These are phyloP conservation scores for Cordyceps cateniannulata DNA, from an alignment of 2,329 filamentous ascomycete genomes.

Conservation along the genomic window DNA sequence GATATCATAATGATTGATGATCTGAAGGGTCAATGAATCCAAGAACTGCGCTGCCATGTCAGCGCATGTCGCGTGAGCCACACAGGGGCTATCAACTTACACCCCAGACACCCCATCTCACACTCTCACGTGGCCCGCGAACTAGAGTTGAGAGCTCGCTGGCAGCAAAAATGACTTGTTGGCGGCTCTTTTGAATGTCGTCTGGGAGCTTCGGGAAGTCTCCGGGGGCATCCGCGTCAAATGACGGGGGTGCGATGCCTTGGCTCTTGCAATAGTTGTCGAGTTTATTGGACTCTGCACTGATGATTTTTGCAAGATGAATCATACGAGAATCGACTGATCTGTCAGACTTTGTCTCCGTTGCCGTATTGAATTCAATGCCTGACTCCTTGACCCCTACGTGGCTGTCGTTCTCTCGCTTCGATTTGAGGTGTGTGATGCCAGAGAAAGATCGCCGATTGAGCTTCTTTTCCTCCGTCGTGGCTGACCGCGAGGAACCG, in stretches of 20 bases:
- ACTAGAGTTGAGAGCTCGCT: constrained; percentile 41
- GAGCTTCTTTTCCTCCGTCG: constrained; percentile 6
- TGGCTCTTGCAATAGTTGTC: constrained; percentile 40
- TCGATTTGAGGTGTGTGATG: background rate
- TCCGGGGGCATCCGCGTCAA: constrained; percentile 36
- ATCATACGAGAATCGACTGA: constrained; percentile 33
- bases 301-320: constrained; percentile 41
- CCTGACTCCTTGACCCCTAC: background rate
- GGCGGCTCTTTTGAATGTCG: constrained; percentile 38
- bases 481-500: constrained; percentile 1
- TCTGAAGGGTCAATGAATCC: constrained; percentile 42
- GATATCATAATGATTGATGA: constrained; percentile 44
- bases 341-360: constrained; percentile 10
- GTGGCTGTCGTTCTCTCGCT: background rate
- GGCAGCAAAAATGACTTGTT: constrained; percentile 42
- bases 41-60: constrained; percentile 32
- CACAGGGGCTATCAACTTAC: constrained; percentile 29
- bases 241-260: constrained; percentile 35
- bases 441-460: constrained; percentile 11
- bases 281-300: constrained; percentile 41
- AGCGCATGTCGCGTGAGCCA: background rate
- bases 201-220: constrained; percentile 43
- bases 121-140: constrained; percentile 42
- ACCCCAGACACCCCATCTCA: constrained; percentile 47
- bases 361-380: background rate